Base-by-base conservation (phyloP, 306 rosid genomes). In the Senna siamea region DNA sequence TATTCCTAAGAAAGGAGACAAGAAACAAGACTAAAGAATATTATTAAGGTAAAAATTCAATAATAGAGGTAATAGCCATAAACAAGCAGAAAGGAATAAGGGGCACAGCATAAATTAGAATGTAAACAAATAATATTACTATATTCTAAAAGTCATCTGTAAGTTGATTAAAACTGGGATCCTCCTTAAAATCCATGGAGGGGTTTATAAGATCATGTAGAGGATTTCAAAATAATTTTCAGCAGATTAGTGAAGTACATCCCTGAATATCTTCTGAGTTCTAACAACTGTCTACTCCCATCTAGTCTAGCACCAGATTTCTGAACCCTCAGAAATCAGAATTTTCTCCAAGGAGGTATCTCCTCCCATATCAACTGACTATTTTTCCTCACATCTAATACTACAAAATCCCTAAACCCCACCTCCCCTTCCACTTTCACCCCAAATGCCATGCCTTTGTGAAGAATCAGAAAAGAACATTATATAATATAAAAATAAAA, bases 1-100 rank as follows among this genome's bases (percentile, higher is more conserved):
- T 79, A 66, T 78, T 85, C 88, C 98, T 94, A 72, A 67, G 78
- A 63, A 63, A 72, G 70, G 50, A 50, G 56, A 64, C 32, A 53
- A 40, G 22, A 58, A 51, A 40, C 28, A 17, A 41, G 5, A 48
- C 14, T 51, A 59, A 47, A 65, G 5, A 65, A 46, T 63, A 69
- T 70, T 34, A 53, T 28, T 32, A 28, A 50, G 15, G 28, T 6
- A 54, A 20, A 17, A 52, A 48, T 51, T 77, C 53, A 70, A 70
- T 60, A 51, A 56, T 51, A 51, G 61, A 40, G 26, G 61, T 65
- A 22, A 67, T 22, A 77, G 53, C 54, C 80, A 79, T 15, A 38
- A 63, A 72, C 57, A 61, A 66, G 61, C 69, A 78, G 51, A 7
- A 34, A 26, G 38, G 28, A 2, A 58, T 7, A 14, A 58, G 5